phyloP scores from a whole-genome alignment of 1,284 basidiomycete species.

The Irpex rosettiformis region DNA sequence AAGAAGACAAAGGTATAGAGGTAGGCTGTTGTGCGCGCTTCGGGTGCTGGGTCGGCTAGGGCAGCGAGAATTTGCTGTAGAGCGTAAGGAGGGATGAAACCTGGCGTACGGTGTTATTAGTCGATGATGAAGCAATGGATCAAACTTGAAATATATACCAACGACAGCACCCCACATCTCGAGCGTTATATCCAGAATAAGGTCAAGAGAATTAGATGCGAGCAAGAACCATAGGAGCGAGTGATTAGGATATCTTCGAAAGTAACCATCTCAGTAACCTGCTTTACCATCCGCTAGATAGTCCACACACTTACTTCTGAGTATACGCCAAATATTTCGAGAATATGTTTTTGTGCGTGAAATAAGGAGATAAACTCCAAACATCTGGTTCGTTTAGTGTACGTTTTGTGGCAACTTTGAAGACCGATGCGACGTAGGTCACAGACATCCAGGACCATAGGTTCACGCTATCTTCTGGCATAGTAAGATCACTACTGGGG shows the following conservation, averaged over 20 bases:
- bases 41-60: conserved; percentile 42
- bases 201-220: conserved; percentile 70
- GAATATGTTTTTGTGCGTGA: conserved; percentile 70
- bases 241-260: conserved; percentile 43
- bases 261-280: not conserved
- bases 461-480: conserved; percentile 73
- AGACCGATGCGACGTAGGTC: conserved; percentile 70
- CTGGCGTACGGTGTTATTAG: conserved; percentile 31
- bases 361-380: conserved; percentile 68
- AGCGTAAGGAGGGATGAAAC: conserved; percentile 58
- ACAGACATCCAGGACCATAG: conserved; percentile 79
- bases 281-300: not conserved
- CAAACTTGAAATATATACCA: conserved; percentile 34
- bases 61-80: conserved; percentile 54
- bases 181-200: conserved; percentile 54
- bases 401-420: conserved; percentile 49
- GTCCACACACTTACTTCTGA: conserved; percentile 30
- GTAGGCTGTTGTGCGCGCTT: conserved; percentile 56
- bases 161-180: conserved; percentile 61
- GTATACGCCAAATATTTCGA: conserved; percentile 55
- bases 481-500: conserved; percentile 46
- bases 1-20: conserved; percentile 68
- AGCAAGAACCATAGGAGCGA: conserved; percentile 64
- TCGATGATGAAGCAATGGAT: conserved; percentile 2
- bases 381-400: conserved; percentile 71